Conservation (phyloP, 2,329 filamentous ascomycete genomes). For the Fusarium ramigenum region DNA sequence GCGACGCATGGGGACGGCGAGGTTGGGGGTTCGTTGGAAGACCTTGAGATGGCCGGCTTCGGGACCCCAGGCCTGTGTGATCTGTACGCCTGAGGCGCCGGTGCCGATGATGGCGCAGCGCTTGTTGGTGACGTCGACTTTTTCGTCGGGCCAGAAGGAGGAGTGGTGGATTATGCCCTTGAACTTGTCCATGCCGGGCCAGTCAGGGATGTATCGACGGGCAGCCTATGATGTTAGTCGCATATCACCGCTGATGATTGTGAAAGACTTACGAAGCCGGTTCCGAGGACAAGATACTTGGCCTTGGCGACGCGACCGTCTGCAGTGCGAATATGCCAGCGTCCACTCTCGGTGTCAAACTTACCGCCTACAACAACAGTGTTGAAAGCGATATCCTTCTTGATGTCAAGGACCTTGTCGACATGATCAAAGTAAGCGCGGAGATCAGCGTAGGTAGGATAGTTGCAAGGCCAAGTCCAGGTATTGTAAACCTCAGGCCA, state of each 20-base stretch:
- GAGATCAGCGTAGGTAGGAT: constrained; percentile 62
- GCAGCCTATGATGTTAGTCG: constrained; percentile 44
- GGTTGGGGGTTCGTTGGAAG: constrained; percentile 74
- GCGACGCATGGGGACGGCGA: constrained; percentile 69
- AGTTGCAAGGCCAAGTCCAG: constrained; percentile 66
- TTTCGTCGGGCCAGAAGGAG: constrained; percentile 67
- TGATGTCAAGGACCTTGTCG: constrained; percentile 63
- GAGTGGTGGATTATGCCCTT: constrained; percentile 68
- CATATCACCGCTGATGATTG: rapidly evolving
- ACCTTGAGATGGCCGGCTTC: constrained; percentile 63
- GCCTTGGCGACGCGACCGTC: constrained; percentile 61
- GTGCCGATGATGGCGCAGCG: constrained; percentile 71
- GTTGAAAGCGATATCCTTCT: constrained; percentile 66
- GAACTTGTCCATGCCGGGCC: constrained; percentile 68
- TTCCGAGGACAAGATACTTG: constrained; percentile 62
- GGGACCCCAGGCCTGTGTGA: constrained; percentile 68
- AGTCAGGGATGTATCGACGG: constrained; percentile 69
- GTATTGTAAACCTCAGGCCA: constrained; percentile 62
- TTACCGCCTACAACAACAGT: constrained; percentile 62
- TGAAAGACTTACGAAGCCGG: constrained; percentile 57
- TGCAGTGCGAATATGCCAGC: constrained; percentile 60
- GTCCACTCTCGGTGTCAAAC: constrained; percentile 58
- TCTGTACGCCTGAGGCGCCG: constrained; percentile 71
- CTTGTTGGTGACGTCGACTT: constrained; percentile 66
- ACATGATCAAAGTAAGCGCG: constrained; percentile 68